Percentiles rank a stretch among this genome's conserved stretches.
These are phyloP conservation scores for Agroathelia rolfsii DNA, from an alignment of 1,284 basidiomycete species.

Conservation along the genomic window DNA sequence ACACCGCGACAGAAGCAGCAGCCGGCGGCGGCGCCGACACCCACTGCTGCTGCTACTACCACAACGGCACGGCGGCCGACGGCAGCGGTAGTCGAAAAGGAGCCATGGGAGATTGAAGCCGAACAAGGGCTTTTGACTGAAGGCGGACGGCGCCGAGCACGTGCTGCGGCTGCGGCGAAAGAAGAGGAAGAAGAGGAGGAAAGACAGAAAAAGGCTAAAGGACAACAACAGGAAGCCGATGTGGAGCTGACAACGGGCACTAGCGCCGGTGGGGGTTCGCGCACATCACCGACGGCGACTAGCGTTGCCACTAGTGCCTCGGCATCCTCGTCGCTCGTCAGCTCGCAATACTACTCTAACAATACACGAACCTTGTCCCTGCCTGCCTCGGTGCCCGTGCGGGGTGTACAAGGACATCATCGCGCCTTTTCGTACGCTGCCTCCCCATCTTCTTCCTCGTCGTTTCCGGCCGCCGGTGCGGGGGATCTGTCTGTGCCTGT, in stretches of 20 bases:
- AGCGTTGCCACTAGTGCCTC: conserved; percentile 10
- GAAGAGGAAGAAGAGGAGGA: conserved; percentile 13
- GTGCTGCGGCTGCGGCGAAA: conserved; percentile 39
- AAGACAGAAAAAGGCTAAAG: conserved; percentile 12
- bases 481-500: conserved; percentile 51
- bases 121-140: conserved; percentile 65
- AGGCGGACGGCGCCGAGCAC: conserved; percentile 53
- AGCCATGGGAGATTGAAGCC: conserved; percentile 69
- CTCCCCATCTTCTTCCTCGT: conserved; percentile 12
- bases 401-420: conserved; percentile 36
- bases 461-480: conserved; percentile 11
- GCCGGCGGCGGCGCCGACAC: conserved; percentile 14
- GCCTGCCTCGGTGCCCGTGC: conserved; percentile 46
- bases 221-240: not conserved
- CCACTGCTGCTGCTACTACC: conserved; percentile 8
- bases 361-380: conserved; percentile 49
- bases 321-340: conserved; percentile 29
- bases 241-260: not conserved
- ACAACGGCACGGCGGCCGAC: conserved; percentile 10
- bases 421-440: conserved; percentile 53
- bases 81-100: conserved; percentile 39
- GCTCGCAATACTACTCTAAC: conserved; percentile 49
- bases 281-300: conserved; percentile 3
- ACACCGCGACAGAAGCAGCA: conserved; percentile 15
- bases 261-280: not conserved